Evolutionary conservation across 208 protist genomes (phyloP).

Genomic region (Acanthamoeba castellanii): DNA sequence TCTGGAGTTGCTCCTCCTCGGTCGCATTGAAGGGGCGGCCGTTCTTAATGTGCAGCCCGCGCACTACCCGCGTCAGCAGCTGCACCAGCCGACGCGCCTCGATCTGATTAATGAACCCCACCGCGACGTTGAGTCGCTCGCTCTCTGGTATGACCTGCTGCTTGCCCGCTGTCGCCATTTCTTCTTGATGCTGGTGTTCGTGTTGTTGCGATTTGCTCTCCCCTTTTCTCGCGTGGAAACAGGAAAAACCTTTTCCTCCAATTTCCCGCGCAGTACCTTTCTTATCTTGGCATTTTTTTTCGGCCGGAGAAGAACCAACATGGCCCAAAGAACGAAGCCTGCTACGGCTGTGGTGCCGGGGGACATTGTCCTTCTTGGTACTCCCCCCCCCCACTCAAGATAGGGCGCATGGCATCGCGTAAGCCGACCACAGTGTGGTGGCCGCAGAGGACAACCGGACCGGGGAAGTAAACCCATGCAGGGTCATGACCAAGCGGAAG

Average conservation of each 20-base stretch:
- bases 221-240: neutral
- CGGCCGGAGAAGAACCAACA: too few species aligned
- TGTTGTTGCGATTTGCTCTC: neutral
- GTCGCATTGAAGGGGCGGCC: constrained; percentile 65
- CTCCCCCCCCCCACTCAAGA: too few species aligned
- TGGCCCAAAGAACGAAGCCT: too few species aligned
- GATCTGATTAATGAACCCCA: neutral
- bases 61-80: neutral
- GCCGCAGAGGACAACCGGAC: too few species aligned
- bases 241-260: neutral
- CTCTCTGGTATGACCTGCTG: constrained; percentile 10
- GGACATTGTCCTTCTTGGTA: too few species aligned
- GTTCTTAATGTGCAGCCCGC: constrained; percentile 32
- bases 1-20: constrained; percentile 80
- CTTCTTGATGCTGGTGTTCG: neutral
- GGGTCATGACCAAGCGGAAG: too few species aligned
- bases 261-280: too few species aligned
- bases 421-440: too few species aligned
- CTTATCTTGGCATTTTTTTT: too few species aligned
- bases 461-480: too few species aligned
- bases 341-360: too few species aligned
- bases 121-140: neutral
- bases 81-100: neutral
- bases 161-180: neutral
- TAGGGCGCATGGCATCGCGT: too few species aligned